Conservation (phyloP, 768 basidiomycete species). For the Sarcodon sp. region DNA sequence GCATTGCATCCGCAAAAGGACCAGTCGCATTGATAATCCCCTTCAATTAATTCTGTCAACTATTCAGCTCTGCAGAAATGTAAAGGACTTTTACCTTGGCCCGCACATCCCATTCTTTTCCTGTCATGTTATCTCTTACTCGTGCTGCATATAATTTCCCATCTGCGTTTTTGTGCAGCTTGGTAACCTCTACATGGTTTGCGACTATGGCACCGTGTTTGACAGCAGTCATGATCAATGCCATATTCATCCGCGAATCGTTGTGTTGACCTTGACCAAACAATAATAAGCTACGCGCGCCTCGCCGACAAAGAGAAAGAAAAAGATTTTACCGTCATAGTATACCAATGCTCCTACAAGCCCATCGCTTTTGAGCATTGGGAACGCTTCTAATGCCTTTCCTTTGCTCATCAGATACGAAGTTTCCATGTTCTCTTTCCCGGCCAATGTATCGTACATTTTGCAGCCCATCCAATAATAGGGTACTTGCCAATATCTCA, state of each 20-base stretch:
- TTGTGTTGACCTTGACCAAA: constrained; percentile 77
- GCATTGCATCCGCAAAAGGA: constrained; percentile 80
- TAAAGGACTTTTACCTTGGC: constrained; percentile 42
- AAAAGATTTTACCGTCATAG: constrained; percentile 65
- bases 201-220: constrained; percentile 79
- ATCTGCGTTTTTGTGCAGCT: constrained; percentile 52
- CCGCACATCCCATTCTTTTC: constrained; percentile 69
- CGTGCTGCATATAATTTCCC: constrained; percentile 64
- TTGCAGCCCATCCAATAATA: constrained; percentile 96
- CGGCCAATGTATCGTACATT: constrained; percentile 90
- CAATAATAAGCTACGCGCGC: constrained; percentile 9
- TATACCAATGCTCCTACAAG: constrained; percentile 93
- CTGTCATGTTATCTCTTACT: constrained; percentile 73
- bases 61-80: not conserved
- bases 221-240: constrained; percentile 88
- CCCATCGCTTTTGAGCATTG: constrained; percentile 88
- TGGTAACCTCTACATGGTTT: constrained; percentile 83
- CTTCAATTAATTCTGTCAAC: constrained; percentile 20
- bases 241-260: constrained; percentile 96
- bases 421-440: constrained; percentile 92
- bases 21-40: constrained; percentile 97
- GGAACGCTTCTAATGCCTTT: constrained; percentile 89
- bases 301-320: constrained; percentile 12
- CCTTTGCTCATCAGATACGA: constrained; percentile 94
- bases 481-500: constrained; percentile 89